Base-by-base conservation (phyloP, 108 stramenopile species). In the Nitzschia sp. region DNA sequence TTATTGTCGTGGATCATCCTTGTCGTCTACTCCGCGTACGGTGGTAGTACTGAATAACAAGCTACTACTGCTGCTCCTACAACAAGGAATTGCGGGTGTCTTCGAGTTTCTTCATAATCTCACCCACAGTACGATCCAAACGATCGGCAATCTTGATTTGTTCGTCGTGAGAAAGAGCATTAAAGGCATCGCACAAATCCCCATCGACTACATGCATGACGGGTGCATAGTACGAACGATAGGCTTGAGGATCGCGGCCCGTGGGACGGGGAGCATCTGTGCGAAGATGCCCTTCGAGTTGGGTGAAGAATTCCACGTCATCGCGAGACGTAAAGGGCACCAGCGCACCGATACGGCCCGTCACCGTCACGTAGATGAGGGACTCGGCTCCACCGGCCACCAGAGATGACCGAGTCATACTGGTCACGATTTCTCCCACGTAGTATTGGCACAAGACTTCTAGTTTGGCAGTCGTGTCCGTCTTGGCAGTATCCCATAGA, bases 31-130 rank as follows among this genome's bases (percentile, higher is more conserved):
- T n/a, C n/a, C n/a, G n/a, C n/a, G n/a, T n/a, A n/a, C n/a, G n/a
- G n/a, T n/a, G n/a, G n/a, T n/a, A n/a, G n/a, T n/a, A n/a, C n/a
- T n/a, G n/a, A n/a, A n/a, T n/a, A n/a, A n/a, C n/a, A n/a, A n/a
- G n/a, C n/a, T 41, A 41, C 38, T 41, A 41, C 38, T 41, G 6
- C 13, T 13, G 9, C 38, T 13, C 13, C 13, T 41, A 41, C 38
- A 41, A 41, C 21, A 91, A 58, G 9, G 80, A 71, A 72, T 93
- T 93, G 44, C 85, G 73, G 29, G 87, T 89, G 59, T 93, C 92
- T 71, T 98, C 97, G 27, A 99, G 80, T 74, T 97, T 98, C 67
- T 99, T 99, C 65, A 91, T 83, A 26, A 99, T 85, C 63, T 97
- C 97, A 8, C 87, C 95, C 16, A 95, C 92, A 5, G 90, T 91